phyloP scores from a whole-genome alignment of 1,284 basidiomycete genomes.

The Thelephora terrestris region DNA sequence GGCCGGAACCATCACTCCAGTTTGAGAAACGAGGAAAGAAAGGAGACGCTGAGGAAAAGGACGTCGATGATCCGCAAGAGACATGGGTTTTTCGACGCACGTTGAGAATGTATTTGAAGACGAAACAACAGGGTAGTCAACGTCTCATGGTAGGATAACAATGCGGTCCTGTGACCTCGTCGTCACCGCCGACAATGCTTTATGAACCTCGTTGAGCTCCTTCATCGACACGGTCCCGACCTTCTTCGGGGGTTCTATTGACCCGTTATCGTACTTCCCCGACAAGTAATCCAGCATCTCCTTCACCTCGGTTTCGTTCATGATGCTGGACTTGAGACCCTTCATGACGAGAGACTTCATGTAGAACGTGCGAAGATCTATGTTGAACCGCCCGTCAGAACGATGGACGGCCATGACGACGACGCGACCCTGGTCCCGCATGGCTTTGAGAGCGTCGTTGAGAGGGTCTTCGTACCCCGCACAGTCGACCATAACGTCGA shows the following conservation, averaged over 20 bases:
- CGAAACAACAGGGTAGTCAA: too few relatives aligned
- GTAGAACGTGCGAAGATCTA: conserved; percentile 24
- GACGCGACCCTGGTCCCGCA: conserved; percentile 24
- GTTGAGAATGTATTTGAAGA: too few relatives aligned
- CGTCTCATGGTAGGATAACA: conserved; percentile 18
- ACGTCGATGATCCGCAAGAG: too few relatives aligned
- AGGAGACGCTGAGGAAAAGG: too few relatives aligned
- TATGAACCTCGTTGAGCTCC: conserved; percentile 13
- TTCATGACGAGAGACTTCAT: conserved; percentile 21
- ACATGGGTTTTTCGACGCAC: too few relatives aligned
- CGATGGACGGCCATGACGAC: conserved; percentile 26
- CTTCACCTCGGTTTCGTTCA: conserved; percentile 18
- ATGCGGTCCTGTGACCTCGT: conserved; percentile 20
- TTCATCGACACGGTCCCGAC: conserved; percentile 16
- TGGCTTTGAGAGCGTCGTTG: conserved; percentile 24
- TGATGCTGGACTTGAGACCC: conserved; percentile 21
- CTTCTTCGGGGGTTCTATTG: conserved; percentile 17
- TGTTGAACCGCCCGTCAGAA: conserved; percentile 21
- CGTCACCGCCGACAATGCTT: conserved; percentile 14
- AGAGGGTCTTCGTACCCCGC: conserved; percentile 24
- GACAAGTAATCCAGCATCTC: conserved; percentile 12
- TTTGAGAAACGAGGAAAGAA: too few relatives aligned
- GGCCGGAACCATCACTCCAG: too few relatives aligned
- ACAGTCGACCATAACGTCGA: conserved; percentile 25
- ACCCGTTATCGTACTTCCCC: conserved; percentile 23